phyloP scores from a whole-genome alignment of 1,284 basidiomycete species.

The Sporisorium graminicola region DNA sequence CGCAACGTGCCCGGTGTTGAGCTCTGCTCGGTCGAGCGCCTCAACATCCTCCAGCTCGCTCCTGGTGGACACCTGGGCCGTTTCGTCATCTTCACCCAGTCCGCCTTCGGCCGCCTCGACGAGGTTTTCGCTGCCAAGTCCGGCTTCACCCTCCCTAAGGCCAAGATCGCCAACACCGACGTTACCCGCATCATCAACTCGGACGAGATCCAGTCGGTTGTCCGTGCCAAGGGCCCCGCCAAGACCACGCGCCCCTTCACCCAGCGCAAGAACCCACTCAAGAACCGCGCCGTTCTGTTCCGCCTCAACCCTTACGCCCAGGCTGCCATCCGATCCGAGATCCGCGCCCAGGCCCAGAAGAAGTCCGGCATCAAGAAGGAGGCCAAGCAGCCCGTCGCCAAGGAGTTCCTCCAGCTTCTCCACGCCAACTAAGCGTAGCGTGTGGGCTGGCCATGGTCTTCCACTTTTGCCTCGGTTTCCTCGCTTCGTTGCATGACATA shows the following conservation, averaged over 20 bases:
- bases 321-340: slow-evolving; percentile 65
- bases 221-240: slow-evolving; percentile 86
- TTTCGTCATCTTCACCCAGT: slow-evolving; percentile 99
- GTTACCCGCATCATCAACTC: slow-evolving; percentile 97
- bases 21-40: slow-evolving; percentile 90
- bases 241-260: slow-evolving; percentile 93
- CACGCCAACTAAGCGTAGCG: slow-evolving; percentile 48
- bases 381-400: slow-evolving; percentile 76
- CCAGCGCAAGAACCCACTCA: slow-evolving; percentile 96
- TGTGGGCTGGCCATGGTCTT: neutral
- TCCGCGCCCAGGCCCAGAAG: slow-evolving; percentile 64
- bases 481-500: slow-evolving; percentile 26
- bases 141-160: slow-evolving; percentile 73
- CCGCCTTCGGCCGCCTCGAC: slow-evolving; percentile 91
- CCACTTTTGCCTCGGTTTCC: slow-evolving; percentile 1
- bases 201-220: slow-evolving; percentile 76
- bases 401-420: slow-evolving; percentile 87
- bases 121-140: slow-evolving; percentile 93
- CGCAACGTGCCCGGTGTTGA: slow-evolving; percentile 99
- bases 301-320: slow-evolving; percentile 98
- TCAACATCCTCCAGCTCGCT: slow-evolving; percentile 99
- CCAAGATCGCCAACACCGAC: slow-evolving; percentile 98
- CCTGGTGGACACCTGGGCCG: slow-evolving; percentile 99
- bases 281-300: slow-evolving; percentile 97
- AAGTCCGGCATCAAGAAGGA: slow-evolving; percentile 64